phyloP scores from a whole-genome alignment of 257 asterid genomes.

The Phtheirospermum japonicum region DNA sequence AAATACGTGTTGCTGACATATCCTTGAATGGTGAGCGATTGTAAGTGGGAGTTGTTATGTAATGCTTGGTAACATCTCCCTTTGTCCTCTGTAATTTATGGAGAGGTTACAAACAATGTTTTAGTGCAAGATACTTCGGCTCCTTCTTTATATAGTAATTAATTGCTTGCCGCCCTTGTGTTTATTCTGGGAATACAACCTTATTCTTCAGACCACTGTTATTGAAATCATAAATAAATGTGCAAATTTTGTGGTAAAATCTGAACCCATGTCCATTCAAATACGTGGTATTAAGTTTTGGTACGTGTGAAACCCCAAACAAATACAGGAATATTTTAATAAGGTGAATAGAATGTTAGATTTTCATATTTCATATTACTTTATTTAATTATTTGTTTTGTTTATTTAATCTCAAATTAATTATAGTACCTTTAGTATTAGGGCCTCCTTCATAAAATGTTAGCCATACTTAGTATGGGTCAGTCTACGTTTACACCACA shows the following conservation, averaged over 20 bases:
- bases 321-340: too few species aligned
- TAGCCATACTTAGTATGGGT: too few species aligned
- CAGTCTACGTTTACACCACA: too few species aligned
- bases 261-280: too few species aligned
- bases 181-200: background rate
- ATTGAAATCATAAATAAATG: background rate
- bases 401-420: too few species aligned
- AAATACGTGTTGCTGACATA: conserved; percentile 19
- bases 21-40: background rate
- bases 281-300: too few species aligned
- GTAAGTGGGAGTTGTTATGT: conserved; percentile 45
- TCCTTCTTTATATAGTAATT: background rate
- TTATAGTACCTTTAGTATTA: too few species aligned
- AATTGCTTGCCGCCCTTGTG: background rate
- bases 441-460: too few species aligned
- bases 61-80: conserved; percentile 19
- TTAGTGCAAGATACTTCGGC: background rate
- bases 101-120: background rate
- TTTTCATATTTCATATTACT: too few species aligned
- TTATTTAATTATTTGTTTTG: too few species aligned
- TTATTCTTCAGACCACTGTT: background rate
- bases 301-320: too few species aligned
- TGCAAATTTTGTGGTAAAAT: background rate
- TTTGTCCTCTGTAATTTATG: background rate
- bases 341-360: too few species aligned